Percentiles rank a stretch among this genome's conserved stretches.
These are phyloP conservation scores for Linum lewisii DNA, from an alignment of 345 rosid genomes.

Conservation along the genomic window DNA sequence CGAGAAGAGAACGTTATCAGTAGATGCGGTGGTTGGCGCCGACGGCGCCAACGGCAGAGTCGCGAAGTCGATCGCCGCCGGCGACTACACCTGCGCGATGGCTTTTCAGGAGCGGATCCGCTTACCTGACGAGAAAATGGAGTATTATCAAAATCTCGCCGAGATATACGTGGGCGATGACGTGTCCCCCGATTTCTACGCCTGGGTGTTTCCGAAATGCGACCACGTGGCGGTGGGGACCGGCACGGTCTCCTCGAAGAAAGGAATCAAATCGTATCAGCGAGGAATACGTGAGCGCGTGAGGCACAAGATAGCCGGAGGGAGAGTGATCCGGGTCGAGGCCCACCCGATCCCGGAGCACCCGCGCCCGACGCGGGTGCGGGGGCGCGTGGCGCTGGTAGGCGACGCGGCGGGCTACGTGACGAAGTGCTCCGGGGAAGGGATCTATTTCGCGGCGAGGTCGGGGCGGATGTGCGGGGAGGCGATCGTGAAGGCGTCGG, in stretches of 20 bases:
- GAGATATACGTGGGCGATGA: slow-evolving; percentile 65
- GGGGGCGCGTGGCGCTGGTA: slow-evolving; percentile 49
- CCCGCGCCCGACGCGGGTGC: slow-evolving; percentile 41
- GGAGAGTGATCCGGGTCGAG: slow-evolving; percentile 51
- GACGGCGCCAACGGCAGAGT: slow-evolving; percentile 64
- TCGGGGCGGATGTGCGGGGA: slow-evolving; percentile 59
- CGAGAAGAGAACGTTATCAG: slow-evolving; percentile 27
- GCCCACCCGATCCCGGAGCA: slow-evolving; percentile 78
- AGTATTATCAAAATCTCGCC: slow-evolving; percentile 46
- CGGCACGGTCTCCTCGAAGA: slow-evolving; percentile 39
- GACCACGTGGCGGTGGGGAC: slow-evolving; percentile 78
- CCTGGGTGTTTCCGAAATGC: slow-evolving; percentile 68
- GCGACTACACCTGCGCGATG: slow-evolving; percentile 45
- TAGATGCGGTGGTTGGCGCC: slow-evolving; percentile 50
- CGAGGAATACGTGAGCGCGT: slow-evolving; percentile 40
- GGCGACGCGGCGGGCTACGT: slow-evolving; percentile 74
- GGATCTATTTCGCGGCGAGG: slow-evolving; percentile 67
- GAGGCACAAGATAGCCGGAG: slow-evolving; percentile 37
- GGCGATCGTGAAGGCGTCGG: slow-evolving; percentile 51
- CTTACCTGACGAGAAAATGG: slow-evolving; percentile 54
- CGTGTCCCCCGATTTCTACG: slow-evolving; percentile 73
- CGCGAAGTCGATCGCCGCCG: slow-evolving; percentile 47
- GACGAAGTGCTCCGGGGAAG: slow-evolving; percentile 57
- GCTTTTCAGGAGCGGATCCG: slow-evolving; percentile 64
- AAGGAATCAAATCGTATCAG: slow-evolving; percentile 33